These are phyloP conservation scores for Aegilops umbellulata DNA, from an alignment of 176 grass and related monocot genomes.

Conservation along the genomic window DNA sequence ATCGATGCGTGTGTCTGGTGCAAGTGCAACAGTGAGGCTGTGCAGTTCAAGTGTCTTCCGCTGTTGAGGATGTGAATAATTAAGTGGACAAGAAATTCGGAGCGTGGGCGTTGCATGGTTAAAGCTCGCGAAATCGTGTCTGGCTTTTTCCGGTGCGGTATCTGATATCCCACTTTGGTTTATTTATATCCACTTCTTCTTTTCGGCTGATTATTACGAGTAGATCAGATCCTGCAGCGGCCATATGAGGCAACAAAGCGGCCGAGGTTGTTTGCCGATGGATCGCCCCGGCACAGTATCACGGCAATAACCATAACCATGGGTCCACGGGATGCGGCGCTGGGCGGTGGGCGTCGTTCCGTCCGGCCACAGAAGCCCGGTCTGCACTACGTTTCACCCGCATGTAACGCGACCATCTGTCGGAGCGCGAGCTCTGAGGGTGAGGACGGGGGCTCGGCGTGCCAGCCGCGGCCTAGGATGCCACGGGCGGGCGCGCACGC, in stretches of 20 bases:
- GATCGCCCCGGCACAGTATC: too few relatives aligned
- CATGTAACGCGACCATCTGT: not conserved
- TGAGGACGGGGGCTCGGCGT: not conserved
- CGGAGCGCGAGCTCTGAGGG: not conserved
- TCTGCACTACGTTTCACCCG: too few relatives aligned
- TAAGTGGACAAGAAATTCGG: not conserved
- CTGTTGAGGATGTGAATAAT: not conserved
- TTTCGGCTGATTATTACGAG: not conserved
- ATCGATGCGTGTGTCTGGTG: slow-evolving; percentile 18
- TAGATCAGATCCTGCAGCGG: not conserved
- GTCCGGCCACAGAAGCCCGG: too few relatives aligned
- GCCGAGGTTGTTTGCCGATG: not conserved
- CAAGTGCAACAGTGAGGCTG: not conserved
- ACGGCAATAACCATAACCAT: too few relatives aligned
- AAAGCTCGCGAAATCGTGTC: not conserved
- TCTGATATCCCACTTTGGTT: not conserved
- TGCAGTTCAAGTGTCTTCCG: not conserved
- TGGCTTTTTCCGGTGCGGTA: not conserved
- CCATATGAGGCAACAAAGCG: not conserved
- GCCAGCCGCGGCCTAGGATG: not conserved
- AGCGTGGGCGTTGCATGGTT: not conserved
- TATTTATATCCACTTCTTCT: not conserved
- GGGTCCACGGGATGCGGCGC: not conserved
- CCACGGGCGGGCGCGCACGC: not conserved
- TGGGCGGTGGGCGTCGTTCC: too few relatives aligned